A percentile compares a stretch with the other conserved stretches of the same genome.
Evolutionary conservation across 106 monocot genomes (phyloP).

Genomic region (Triglochin maritima): DNA sequence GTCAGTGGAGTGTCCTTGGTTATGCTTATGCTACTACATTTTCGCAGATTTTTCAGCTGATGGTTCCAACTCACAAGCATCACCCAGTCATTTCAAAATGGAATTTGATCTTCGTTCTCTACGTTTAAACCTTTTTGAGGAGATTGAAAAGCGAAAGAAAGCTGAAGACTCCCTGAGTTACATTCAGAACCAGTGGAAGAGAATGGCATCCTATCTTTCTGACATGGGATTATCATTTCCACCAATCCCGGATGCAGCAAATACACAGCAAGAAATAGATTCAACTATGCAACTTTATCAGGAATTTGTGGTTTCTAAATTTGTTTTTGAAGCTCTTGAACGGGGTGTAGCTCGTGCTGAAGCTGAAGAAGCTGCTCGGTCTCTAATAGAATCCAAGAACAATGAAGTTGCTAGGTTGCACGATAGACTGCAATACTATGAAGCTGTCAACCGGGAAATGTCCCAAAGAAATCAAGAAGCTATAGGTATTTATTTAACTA

Average conservation of each 20-base stretch:
- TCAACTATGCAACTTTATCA: slow-evolving; percentile 17
- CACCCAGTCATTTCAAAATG: slow-evolving; percentile 4
- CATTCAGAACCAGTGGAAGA: slow-evolving; percentile 10
- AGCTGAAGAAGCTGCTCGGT: slow-evolving; percentile 15
- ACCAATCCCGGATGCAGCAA: not conserved
- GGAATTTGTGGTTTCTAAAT: slow-evolving; percentile 19
- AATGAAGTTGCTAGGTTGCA: slow-evolving; percentile 37
- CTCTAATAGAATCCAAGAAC: slow-evolving; percentile 30
- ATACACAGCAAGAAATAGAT: slow-evolving; percentile 17
- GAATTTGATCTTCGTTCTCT: slow-evolving; percentile 25
- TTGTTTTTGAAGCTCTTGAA: slow-evolving; percentile 33
- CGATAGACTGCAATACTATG: slow-evolving; percentile 34
- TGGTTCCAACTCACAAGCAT: slow-evolving; percentile 21
- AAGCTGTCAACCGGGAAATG: slow-evolving; percentile 57
- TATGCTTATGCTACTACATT: not conserved
- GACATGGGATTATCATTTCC: slow-evolving; percentile 7
- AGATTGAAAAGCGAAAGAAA: slow-evolving; percentile 18
- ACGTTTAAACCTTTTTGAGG: slow-evolving; percentile 19
- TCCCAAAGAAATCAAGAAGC: slow-evolving; percentile 56
- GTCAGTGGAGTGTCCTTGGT: not conserved
- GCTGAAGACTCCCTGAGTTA: slow-evolving; percentile 8
- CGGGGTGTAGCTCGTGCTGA: slow-evolving; percentile 29
- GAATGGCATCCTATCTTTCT: slow-evolving; percentile 5
- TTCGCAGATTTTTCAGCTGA: slow-evolving; percentile 34
- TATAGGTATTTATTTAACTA: slow-evolving; percentile 13